Conservation (phyloP, 805 yeast species). For the Candida mattraensis region DNA sequence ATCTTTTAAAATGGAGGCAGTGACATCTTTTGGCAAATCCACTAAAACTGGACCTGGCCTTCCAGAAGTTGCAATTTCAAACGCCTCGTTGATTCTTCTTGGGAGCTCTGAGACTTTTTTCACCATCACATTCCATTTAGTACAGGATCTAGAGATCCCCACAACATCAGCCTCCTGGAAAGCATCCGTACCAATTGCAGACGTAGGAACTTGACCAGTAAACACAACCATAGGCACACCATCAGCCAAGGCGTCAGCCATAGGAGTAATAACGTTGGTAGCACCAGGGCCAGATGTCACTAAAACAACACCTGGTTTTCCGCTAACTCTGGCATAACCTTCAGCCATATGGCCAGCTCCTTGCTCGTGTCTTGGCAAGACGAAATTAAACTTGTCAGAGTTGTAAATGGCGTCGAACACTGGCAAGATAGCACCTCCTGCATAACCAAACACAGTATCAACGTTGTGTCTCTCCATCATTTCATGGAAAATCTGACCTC, state of each 20-base stretch:
- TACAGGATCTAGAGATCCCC: conserved; percentile 95
- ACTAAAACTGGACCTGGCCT: conserved; percentile 99
- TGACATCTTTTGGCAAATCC: conserved; percentile 96
- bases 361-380: conserved; percentile 95
- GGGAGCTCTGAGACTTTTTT: conserved; percentile 93
- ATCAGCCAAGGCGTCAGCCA: conserved; percentile 96
- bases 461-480: conserved; percentile 97
- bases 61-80: conserved; percentile 93
- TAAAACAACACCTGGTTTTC: conserved; percentile 95
- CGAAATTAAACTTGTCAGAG: conserved; percentile 83
- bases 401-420: conserved; percentile 96
- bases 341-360: conserved; percentile 99
- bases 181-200: conserved; percentile 96
- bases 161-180: conserved; percentile 99
- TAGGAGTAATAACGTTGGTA: conserved; percentile 96
- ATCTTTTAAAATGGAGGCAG: conserved; percentile 82
- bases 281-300: conserved; percentile 99
- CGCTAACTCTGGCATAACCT: conserved; percentile 93
- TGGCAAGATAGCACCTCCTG: conserved; percentile 98
- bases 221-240: conserved; percentile 97
- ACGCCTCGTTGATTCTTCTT: conserved; percentile 93
- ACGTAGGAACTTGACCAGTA: conserved; percentile 95
- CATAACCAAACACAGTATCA: conserved; percentile 95
- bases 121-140: conserved; percentile 99
- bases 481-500: conserved; percentile 97